Evolutionary conservation across 1,284 basidiomycete species (phyloP).

Genomic region (Cryptococcus jaspeensis): DNA sequence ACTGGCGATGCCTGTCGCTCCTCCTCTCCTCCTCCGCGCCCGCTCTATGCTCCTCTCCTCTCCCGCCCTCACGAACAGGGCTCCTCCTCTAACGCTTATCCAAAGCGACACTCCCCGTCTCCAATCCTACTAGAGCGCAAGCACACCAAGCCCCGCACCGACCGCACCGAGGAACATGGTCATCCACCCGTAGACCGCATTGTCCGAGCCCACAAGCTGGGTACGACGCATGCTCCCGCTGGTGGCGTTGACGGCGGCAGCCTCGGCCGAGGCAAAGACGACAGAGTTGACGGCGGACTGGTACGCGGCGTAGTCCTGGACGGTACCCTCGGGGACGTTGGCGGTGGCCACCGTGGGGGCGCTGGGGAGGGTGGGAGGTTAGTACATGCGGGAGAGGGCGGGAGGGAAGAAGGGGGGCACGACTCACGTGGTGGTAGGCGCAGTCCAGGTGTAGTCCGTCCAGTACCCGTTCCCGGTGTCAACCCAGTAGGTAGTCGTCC

Average conservation of each 20-base stretch:
- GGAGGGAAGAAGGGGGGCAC: neutral
- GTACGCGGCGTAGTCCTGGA: slow-evolving; percentile 30
- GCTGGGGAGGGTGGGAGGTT: neutral
- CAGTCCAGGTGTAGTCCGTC: slow-evolving; percentile 32
- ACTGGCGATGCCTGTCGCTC: too few relatives aligned
- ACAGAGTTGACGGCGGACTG: slow-evolving; percentile 31
- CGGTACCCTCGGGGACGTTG: slow-evolving; percentile 34
- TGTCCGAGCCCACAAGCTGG: slow-evolving; percentile 2
- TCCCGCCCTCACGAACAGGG: neutral
- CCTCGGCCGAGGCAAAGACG: slow-evolving; percentile 25
- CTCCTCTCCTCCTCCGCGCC: too few relatives aligned
- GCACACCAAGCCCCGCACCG: slow-evolving; percentile 19
- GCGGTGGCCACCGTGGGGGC: slow-evolving; percentile 33
- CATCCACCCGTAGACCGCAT: slow-evolving; percentile 13
- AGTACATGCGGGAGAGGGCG: neutral
- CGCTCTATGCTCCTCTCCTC: too few relatives aligned
- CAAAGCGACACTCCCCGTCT: neutral
- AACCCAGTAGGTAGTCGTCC: slow-evolving; percentile 38
- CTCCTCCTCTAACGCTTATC: neutral
- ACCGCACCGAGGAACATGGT: slow-evolving; percentile 20
- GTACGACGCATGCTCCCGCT: slow-evolving; percentile 3
- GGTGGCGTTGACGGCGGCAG: neutral
- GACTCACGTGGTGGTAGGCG: slow-evolving; percentile 30
- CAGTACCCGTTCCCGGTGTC: slow-evolving; percentile 32
- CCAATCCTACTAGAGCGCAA: slow-evolving; percentile 13